Conservation (phyloP, 371 early-diverging fungal genomes). For the Smittium mucronatum region DNA sequence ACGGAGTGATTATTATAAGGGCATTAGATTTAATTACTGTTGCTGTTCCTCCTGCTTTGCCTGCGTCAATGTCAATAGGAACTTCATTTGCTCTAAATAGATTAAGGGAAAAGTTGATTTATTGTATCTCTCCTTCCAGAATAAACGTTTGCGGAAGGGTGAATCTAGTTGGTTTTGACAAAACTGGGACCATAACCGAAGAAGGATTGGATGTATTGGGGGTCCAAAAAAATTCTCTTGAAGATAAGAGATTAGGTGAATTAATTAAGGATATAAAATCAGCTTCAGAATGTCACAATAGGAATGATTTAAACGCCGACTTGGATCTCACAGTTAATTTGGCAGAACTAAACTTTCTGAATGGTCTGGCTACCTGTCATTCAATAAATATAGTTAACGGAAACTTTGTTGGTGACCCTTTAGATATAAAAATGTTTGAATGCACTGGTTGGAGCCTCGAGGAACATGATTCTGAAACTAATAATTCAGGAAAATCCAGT, state of each 20-base stretch:
- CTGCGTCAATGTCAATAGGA: slow-evolving; percentile 95
- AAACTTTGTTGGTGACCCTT: slow-evolving; percentile 90
- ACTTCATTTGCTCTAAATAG: slow-evolving; percentile 84
- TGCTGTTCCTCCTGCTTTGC: slow-evolving; percentile 92
- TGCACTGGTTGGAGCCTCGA: slow-evolving; percentile 86
- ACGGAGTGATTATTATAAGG: slow-evolving; percentile 57
- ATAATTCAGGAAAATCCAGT: not conserved
- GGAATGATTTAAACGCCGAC: not conserved
- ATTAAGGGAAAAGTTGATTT: slow-evolving; percentile 69
- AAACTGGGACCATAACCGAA: slow-evolving; percentile 98
- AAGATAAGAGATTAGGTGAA: slow-evolving; percentile 5
- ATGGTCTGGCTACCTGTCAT: slow-evolving; percentile 93
- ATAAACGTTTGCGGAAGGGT: slow-evolving; percentile 95
- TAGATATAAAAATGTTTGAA: slow-evolving; percentile 98
- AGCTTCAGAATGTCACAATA: not conserved
- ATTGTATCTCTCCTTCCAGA: slow-evolving; percentile 85
- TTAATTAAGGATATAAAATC: not conserved
- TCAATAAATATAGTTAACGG: slow-evolving; percentile 83
- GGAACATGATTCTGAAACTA: slow-evolving; percentile 48
- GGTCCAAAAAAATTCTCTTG: slow-evolving; percentile 41
- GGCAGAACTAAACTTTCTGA: slow-evolving; percentile 35
- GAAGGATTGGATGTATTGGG: slow-evolving; percentile 96
- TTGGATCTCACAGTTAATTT: slow-evolving; percentile 6
- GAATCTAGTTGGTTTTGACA: slow-evolving; percentile 97
- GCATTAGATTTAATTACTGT: slow-evolving; percentile 90